Evolutionary conservation across 1,139 yeast genomes (phyloP).

Genomic region (Geotrichum citri-aurantii): DNA sequence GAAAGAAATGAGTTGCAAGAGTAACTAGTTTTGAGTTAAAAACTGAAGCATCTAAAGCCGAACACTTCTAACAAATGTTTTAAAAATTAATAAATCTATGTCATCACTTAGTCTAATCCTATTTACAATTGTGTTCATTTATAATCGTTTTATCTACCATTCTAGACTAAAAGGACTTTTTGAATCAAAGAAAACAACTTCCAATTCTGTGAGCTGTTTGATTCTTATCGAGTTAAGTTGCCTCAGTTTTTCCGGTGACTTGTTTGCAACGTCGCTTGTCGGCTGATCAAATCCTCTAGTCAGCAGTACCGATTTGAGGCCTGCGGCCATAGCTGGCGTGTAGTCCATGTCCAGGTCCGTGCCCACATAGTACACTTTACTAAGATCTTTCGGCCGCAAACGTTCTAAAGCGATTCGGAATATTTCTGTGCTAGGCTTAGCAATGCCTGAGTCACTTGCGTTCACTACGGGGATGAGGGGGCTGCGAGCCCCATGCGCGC

Average conservation of each 20-base stretch:
- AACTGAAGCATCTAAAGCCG: too few species aligned
- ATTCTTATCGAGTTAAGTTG: constrained; percentile 16
- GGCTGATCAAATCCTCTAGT: constrained; percentile 20
- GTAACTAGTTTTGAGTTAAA: constrained; percentile 4
- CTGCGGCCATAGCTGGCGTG: constrained; percentile 13
- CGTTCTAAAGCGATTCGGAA: constrained; percentile 18
- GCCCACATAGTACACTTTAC: constrained; percentile 22
- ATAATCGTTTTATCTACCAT: not conserved
- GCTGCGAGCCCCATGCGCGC: constrained; percentile 9
- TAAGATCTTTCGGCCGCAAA: constrained; percentile 2
- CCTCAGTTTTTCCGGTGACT: constrained; percentile 5
- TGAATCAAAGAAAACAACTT: constrained; percentile 15
- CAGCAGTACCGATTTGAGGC: constrained; percentile 19
- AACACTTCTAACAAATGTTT: too few species aligned
- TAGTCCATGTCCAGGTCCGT: constrained; percentile 19
- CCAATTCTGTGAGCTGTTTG: constrained; percentile 17
- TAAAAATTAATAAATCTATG: not conserved
- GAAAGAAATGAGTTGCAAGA: not conserved
- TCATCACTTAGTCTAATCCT: not conserved
- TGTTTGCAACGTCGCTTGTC: constrained; percentile 20
- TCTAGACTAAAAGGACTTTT: constrained; percentile 3
- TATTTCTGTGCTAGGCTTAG: constrained; percentile 21
- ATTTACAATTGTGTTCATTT: not conserved
- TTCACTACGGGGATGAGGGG: constrained; percentile 20
- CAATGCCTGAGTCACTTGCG: constrained; percentile 24